Base-by-base conservation (phyloP, 2,329 filamentous ascomycete species). In the Beauveria rudraprayagi region DNA sequence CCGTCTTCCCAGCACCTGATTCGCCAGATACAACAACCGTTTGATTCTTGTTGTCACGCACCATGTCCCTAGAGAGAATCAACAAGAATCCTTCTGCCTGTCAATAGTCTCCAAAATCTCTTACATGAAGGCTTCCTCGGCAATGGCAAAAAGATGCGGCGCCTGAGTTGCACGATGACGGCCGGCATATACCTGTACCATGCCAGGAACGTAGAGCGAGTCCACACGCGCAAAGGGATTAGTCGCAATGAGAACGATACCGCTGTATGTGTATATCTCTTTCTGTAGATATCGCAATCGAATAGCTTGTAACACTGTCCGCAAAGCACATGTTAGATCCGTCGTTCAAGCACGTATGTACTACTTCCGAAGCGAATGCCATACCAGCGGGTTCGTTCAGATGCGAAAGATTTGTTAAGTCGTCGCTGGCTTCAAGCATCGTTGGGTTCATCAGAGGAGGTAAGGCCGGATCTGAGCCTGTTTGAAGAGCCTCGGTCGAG, bases 101-200 rank as follows among this genome's bases (percentile, higher is more conserved):
- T 52, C 41, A n/a, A n/a, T 24, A 41, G 10, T 24, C 24, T 40
- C 3, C 11, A 28, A 7, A 55, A 43, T 57, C 63, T 77, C 85
- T 79, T 84, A 94, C 91, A 93, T 91, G 78, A 97, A 99, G 63
- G 94, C 92, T 77, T 99, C 95, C 75, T 99, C 94, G 48, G 94
- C 94, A 77, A 99, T 99, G 67, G 94, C 94, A 77, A 99, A 99
- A 71, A 99, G 78, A 85, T 99, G 94, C 60, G 94, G 94, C 62
- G 95, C 94, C 76, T 97, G 94, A 62, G 94, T 96, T 63, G 92
- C 92, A 76, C 94, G 85, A 76, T 97, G 92, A 77, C 93, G 97
- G 71, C 94, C 94, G 61, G 94, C 92, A 77, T 99, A 99, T 44
- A 97, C 92, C 75, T 99, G 94, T n/a, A 99, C 92, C 93, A 99